A percentile compares a stretch with the other conserved stretches of the same genome.
Evolutionary conservation across 768 basidiomycete species (phyloP).

Genomic region (Hortiboletus flavorubellus): DNA sequence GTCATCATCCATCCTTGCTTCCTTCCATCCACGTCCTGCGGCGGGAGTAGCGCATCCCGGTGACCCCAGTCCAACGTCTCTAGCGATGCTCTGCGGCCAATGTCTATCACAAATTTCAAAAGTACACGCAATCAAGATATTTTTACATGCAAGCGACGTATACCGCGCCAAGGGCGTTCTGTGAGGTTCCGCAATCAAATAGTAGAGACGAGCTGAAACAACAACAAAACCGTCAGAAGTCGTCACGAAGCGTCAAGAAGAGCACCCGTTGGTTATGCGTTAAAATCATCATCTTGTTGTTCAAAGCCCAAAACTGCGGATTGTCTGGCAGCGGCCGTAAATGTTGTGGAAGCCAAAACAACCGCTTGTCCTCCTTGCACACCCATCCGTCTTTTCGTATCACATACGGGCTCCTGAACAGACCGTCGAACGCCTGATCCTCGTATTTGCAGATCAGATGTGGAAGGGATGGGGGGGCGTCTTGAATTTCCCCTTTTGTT

Average conservation of each 20-base stretch:
- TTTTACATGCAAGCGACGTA: too few species aligned
- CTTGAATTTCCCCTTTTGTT: too few species aligned
- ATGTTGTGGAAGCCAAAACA: slow-evolving; percentile 14
- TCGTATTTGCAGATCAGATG: slow-evolving; percentile 8
- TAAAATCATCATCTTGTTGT: slow-evolving; percentile 7
- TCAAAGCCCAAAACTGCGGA: neutral
- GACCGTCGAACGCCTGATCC: neutral
- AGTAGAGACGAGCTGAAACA: neutral
- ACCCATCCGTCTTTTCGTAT: slow-evolving; percentile 14
- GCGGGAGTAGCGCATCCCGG: too few species aligned
- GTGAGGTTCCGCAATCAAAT: neutral
- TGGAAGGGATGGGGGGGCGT: neutral
- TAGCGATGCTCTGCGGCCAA: too few species aligned
- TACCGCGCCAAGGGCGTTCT: too few species aligned
- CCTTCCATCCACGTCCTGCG: too few species aligned
- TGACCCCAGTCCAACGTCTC: too few species aligned
- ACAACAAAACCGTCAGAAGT: neutral
- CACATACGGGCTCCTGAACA: slow-evolving; percentile 1
- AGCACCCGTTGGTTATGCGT: slow-evolving; percentile 1
- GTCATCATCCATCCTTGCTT: too few species aligned
- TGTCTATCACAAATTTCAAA: too few species aligned
- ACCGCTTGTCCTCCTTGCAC: neutral
- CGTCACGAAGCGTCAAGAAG: slow-evolving; percentile 2
- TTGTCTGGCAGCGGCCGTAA: slow-evolving; percentile 1
- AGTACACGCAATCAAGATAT: too few species aligned